These are phyloP conservation scores for Monosporascus sp. DNA, from an alignment of 2,329 filamentous ascomycete species.

Conservation along the genomic window DNA sequence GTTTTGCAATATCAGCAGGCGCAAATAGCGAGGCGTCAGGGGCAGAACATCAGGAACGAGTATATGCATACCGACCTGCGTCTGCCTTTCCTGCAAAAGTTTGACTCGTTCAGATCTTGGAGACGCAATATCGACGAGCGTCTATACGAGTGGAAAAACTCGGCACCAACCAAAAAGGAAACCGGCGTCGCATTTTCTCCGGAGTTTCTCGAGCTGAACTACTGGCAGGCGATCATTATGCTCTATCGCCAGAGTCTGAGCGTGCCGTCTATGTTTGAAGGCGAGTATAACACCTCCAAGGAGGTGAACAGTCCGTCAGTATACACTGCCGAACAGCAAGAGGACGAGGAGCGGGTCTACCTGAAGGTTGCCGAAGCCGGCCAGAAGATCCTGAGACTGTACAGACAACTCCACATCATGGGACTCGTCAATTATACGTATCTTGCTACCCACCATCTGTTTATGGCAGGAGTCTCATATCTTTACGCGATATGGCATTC, in stretches of 20 bases:
- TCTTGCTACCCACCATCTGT: slow-evolving; percentile 89
- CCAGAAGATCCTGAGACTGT: slow-evolving; percentile 85
- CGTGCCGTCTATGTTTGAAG: slow-evolving; percentile 77
- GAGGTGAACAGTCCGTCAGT: slow-evolving; percentile 59
- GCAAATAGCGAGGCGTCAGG: slow-evolving; percentile 64
- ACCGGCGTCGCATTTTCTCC: slow-evolving; percentile 86
- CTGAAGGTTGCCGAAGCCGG: slow-evolving; percentile 93
- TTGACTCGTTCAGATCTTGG: slow-evolving; percentile 84
- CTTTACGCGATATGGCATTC: slow-evolving; percentile 98
- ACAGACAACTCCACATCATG: slow-evolving; percentile 80
- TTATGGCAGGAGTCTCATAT: slow-evolving; percentile 96
- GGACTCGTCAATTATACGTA: slow-evolving; percentile 95
- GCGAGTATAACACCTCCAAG: slow-evolving; percentile 63
- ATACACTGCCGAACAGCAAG: slow-evolving; percentile 59
- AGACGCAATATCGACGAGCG: slow-evolving; percentile 79
- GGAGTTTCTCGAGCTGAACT: slow-evolving; percentile 89
- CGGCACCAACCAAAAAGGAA: slow-evolving; percentile 68
- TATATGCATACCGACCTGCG: slow-evolving; percentile 74
- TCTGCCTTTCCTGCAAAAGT: slow-evolving; percentile 78
- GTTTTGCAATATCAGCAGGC: slow-evolving; percentile 90
- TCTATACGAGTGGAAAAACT: slow-evolving; percentile 79
- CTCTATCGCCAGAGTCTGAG: slow-evolving; percentile 87
- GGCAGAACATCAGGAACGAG: slow-evolving; percentile 59
- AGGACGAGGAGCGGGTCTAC: slow-evolving; percentile 88
- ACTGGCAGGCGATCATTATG: slow-evolving; percentile 97